Percentiles rank a stretch among this genome's conserved stretches.
Evolutionary conservation across 352 stramenopile species (phyloP).

Genomic region (Halophytophthora batemanensis): DNA sequence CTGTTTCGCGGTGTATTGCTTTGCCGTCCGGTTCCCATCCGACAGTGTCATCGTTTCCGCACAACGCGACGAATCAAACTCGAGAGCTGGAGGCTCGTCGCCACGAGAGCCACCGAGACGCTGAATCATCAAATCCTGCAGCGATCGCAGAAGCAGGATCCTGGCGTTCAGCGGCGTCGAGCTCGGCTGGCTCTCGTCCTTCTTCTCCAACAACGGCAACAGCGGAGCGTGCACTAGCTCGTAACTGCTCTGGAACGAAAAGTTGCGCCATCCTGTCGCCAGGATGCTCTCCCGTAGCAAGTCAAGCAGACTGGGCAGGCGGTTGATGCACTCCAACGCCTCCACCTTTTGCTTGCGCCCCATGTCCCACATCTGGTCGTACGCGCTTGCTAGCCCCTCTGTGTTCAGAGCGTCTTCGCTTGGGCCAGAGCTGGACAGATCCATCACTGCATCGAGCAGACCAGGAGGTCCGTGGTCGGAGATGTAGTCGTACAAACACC

Average conservation of each 20-base stretch:
- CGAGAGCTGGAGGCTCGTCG: constrained; percentile 73
- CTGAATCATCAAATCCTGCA: constrained; percentile 86
- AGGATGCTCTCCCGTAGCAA: constrained; percentile 69
- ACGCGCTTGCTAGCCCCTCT: constrained; percentile 56
- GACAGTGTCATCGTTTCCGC: constrained; percentile 88
- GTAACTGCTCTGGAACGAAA: constrained; percentile 62
- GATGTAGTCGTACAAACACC: constrained; percentile 71
- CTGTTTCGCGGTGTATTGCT: constrained; percentile 89
- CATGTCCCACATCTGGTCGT: constrained; percentile 72
- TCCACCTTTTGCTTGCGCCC: constrained; percentile 54
- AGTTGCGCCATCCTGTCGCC: constrained; percentile 43
- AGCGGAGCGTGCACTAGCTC: constrained; percentile 65
- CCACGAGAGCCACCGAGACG: constrained; percentile 66
- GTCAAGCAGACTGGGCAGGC: constrained; percentile 52
- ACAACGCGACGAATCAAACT: constrained; percentile 84
- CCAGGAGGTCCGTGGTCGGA: constrained; percentile 49
- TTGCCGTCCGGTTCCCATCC: constrained; percentile 78
- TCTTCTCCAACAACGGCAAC: constrained; percentile 54
- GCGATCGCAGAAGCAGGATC: constrained; percentile 65
- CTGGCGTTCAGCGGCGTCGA: constrained; percentile 33
- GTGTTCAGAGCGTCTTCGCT: constrained; percentile 41
- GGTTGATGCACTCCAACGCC: constrained; percentile 69
- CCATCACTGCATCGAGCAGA: constrained; percentile 45
- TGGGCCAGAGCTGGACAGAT: constrained; percentile 18
- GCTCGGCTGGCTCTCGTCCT: constrained; percentile 16